Base-by-base conservation (phyloP, 2,329 filamentous ascomycete species). In the Venturia nashicola region DNA sequence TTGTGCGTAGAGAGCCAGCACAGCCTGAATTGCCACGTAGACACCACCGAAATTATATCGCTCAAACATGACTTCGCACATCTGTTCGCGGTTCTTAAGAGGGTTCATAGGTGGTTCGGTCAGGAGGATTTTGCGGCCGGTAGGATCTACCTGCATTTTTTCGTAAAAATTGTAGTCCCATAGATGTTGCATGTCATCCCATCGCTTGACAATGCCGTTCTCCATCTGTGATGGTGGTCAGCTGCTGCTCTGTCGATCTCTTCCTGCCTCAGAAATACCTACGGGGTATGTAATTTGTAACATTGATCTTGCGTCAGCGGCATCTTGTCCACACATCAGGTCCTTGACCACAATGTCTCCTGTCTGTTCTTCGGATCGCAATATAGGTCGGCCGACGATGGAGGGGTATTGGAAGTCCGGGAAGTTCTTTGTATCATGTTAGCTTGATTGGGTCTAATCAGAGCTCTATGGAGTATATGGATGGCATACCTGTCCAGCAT, bases 11-110 rank as follows among this genome's bases (percentile, higher is more conserved):
- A 99, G 81, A 39, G 94, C 94, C 71, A 99, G 79, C 68, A 99
- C 94, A 63, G 94, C 94, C 77, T 99, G 94, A 69, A 97, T 97
- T 66, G 94, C 94, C 66, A 99, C 94, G 73, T 97, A 97, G 65
- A 99, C 93, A 65, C 94, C 94, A 59, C 92, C 93, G 73, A 99
- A 99, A 68, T 86, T 86, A 78, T 97, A 99, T 67, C 90, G 86
- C 76, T 99, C 94, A 76, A 99, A 96, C 94, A 99, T 99, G 77
- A 97, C 91, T 79, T 99, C 91, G 75, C 87, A 91, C 94, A 99
- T 99, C 77, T 95, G 88, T 78, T 97, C 92, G 67, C 94, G 86
- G 80, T 99, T 99, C 82, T 87, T 92, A 66, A 97, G 82, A 59
- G 94, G 94, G 78, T 99, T 97, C 89, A 97, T 94, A 18, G 94